Percentiles rank a stretch among this genome's conserved stretches.
Conservation (phyloP, 345 rosid genomes). For the Excoecaria cochinchinensis region DNA sequence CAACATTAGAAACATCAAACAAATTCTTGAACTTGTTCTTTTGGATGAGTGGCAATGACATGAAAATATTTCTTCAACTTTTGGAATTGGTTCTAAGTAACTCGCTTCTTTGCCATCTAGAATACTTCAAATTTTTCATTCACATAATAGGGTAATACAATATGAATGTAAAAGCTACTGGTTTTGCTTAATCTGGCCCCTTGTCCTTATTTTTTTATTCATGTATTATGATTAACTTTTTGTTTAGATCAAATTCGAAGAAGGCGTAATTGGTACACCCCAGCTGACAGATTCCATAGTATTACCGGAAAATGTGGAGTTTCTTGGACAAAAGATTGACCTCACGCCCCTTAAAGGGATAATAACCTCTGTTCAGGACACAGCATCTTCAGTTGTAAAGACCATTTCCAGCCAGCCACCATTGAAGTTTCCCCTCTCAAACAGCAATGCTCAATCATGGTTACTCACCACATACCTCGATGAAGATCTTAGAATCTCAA, state of each 20-base stretch:
- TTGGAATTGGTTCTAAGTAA: not conserved
- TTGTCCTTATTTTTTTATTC: not conserved
- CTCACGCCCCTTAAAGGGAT: slow-evolving; percentile 69
- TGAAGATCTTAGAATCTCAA: slow-evolving; percentile 76
- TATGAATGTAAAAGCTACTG: not conserved
- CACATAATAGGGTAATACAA: not conserved
- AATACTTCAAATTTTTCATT: not conserved
- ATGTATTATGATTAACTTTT: not conserved
- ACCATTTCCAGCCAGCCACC: slow-evolving; percentile 93
- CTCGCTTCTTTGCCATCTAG: not conserved
- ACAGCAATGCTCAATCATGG: slow-evolving; percentile 74
- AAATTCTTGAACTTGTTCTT: not conserved
- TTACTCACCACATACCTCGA: slow-evolving; percentile 86
- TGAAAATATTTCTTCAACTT: not conserved
- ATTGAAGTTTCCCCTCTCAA: slow-evolving; percentile 62
- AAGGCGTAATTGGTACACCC: slow-evolving; percentile 92
- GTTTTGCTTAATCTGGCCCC: not conserved
- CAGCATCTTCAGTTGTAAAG: slow-evolving; percentile 75
- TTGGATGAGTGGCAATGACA: not conserved
- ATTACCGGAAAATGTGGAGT: slow-evolving; percentile 70
- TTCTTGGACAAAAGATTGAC: slow-evolving; percentile 82
- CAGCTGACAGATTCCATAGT: slow-evolving; percentile 82
- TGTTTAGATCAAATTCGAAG: slow-evolving; percentile 77
- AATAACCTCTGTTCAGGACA: slow-evolving; percentile 74
- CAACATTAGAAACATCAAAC: not conserved